A percentile compares a stretch with the other conserved stretches of the same genome.
These are phyloP conservation scores for Starmerella davenportii DNA, from an alignment of 805 yeast species.

Conservation along the genomic window DNA sequence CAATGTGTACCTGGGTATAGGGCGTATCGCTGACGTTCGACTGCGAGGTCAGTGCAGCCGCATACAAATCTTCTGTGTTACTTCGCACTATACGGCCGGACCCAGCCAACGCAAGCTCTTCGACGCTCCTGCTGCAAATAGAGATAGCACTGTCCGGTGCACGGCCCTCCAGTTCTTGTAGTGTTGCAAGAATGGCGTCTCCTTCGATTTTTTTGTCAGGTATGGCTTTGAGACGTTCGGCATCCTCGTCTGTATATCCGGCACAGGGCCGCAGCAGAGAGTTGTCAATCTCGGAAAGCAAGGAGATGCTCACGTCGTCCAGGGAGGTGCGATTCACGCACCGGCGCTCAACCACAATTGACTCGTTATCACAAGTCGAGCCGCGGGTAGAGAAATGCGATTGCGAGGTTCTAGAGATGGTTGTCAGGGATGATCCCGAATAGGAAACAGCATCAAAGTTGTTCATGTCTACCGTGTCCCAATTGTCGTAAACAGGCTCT, in stretches of 20 bases:
- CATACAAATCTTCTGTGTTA: background rate
- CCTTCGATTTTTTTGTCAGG: slow-evolving; percentile 58
- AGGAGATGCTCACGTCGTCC: slow-evolving; percentile 10
- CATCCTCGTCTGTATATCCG: slow-evolving; percentile 37
- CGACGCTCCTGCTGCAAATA: no score
- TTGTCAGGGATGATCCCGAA: slow-evolving; percentile 11
- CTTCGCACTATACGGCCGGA: background rate
- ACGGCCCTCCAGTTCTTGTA: slow-evolving; percentile 63
- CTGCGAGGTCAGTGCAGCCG: background rate
- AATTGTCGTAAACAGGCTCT: background rate
- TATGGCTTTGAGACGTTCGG: slow-evolving; percentile 62
- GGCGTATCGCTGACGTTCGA: background rate
- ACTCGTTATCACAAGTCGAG: background rate
- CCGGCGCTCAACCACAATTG: background rate
- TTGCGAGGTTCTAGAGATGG: slow-evolving; percentile 8
- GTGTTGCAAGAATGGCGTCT: slow-evolving; percentile 59
- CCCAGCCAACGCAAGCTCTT: no score
- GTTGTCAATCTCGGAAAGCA: slow-evolving; percentile 16
- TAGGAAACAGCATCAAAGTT: slow-evolving; percentile 9
- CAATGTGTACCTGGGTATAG: background rate
- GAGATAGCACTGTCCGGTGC: background rate
- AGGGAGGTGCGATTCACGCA: background rate
- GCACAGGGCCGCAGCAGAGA: slow-evolving; percentile 20
- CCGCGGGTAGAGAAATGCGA: slow-evolving; percentile 5
- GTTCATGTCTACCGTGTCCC: slow-evolving; percentile 7